These are phyloP conservation scores for Tylopilus felleus DNA, from an alignment of 768 basidiomycete species.

Conservation along the genomic window DNA sequence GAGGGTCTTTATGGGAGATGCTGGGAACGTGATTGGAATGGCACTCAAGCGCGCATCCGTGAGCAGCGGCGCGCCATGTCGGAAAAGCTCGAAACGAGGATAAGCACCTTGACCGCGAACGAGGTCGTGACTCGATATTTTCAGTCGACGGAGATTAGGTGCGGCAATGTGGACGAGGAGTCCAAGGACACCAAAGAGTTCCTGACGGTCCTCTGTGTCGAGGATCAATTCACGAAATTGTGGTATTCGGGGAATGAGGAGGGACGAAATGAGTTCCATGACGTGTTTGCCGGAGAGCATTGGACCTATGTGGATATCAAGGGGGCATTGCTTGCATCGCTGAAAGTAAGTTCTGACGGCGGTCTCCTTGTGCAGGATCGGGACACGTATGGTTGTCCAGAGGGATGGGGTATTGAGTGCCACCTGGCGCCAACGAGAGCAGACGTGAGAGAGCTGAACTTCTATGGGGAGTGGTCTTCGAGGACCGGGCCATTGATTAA, in stretches of 20 bases:
- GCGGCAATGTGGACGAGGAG: conserved; percentile 25
- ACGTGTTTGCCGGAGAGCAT: conserved; percentile 19
- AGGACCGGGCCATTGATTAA: conserved; percentile 25
- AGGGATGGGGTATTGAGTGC: conserved; percentile 34
- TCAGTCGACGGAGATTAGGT: conserved; percentile 27
- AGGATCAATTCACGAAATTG: conserved; percentile 32
- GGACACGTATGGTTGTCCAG: conserved; percentile 35
- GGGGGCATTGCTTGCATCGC: conserved; percentile 31
- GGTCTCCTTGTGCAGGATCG: conserved; percentile 28
- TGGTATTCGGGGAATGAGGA: conserved; percentile 29
- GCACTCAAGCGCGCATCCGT: conserved; percentile 31
- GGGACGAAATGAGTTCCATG: conserved; percentile 26
- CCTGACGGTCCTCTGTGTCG: conserved; percentile 32
- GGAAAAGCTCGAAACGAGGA: conserved; percentile 32
- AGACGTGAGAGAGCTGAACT: conserved; percentile 37
- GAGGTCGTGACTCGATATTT: conserved; percentile 27
- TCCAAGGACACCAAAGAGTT: conserved; percentile 21
- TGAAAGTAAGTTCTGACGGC: conserved; percentile 30
- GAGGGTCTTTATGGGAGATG: conserved; percentile 27
- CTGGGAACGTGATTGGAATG: conserved; percentile 31
- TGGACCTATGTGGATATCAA: conserved; percentile 33
- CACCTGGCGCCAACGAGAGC: conserved; percentile 33
- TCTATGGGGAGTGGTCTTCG: conserved; percentile 31
- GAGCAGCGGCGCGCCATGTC: conserved; percentile 30
- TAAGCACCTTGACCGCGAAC: conserved; percentile 24